Evolutionary conservation across 148 eudicot genomes (phyloP).

Genomic region (Dianthus caryophyllus): DNA sequence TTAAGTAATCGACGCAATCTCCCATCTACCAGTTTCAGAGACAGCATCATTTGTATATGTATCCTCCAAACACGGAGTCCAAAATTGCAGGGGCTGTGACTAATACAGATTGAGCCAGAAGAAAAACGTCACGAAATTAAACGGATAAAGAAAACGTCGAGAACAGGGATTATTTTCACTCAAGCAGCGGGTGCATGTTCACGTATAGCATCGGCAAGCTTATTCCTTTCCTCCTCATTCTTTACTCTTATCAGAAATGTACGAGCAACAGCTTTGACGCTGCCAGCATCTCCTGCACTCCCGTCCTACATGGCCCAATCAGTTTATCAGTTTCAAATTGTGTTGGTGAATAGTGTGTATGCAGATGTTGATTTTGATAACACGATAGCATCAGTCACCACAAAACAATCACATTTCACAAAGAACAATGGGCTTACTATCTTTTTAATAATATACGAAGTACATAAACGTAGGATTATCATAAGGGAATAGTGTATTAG

Average conservation of each 20-base stretch:
- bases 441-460: neutral
- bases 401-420: neutral
- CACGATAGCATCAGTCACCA: neutral
- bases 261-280: constrained; percentile 48
- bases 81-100: constrained; percentile 24
- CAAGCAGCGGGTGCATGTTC: constrained; percentile 70
- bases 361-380: too few species aligned
- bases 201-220: constrained; percentile 65
- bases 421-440: neutral
- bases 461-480: neutral
- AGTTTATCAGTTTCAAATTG: neutral
- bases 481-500: too few species aligned
- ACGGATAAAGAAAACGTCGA: neutral
- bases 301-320: constrained; percentile 44
- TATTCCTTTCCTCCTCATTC: constrained; percentile 68
- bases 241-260: constrained; percentile 71
- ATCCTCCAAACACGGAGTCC: constrained; percentile 23
- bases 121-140: constrained; percentile 3
- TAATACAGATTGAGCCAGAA: constrained; percentile 27
- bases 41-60: constrained; percentile 1
- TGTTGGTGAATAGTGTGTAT: too few species aligned
- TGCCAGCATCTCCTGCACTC: constrained; percentile 34
- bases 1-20: constrained; percentile 7
- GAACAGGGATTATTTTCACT: constrained; percentile 6
- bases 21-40: neutral